Evolutionary conservation across 805 yeast genomes (phyloP).

Genomic region (Saturnispora hagleri): DNA sequence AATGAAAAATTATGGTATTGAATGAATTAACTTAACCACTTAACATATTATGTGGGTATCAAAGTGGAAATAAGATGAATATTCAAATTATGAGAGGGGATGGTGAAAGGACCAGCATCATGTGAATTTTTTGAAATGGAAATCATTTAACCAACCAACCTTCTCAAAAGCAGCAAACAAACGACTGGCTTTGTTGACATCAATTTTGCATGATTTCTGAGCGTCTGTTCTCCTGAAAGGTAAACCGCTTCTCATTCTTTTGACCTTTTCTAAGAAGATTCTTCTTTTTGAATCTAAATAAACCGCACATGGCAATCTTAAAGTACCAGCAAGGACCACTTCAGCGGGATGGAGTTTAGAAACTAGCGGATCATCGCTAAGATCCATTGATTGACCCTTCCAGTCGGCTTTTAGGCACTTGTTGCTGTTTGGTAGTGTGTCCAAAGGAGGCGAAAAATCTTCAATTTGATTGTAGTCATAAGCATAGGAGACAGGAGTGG

Average conservation of each 20-base stretch:
- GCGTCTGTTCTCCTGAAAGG: conserved; percentile 96
- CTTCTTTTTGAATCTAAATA: conserved; percentile 76
- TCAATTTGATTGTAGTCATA: conserved; percentile 63
- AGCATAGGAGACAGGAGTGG: conserved; percentile 40
- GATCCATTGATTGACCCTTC: conserved; percentile 97
- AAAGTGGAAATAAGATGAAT: conserved; percentile 1
- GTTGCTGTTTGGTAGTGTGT: conserved; percentile 57
- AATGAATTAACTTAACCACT: neutral
- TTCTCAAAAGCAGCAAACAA: conserved; percentile 83
- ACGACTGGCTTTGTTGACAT: conserved; percentile 91
- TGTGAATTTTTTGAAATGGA: conserved; percentile 46
- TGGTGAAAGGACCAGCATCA: neutral
- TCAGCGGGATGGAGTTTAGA: conserved; percentile 86
- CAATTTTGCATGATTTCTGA: conserved; percentile 94
- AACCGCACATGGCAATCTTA: conserved; percentile 79
- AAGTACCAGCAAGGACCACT: conserved; percentile 71
- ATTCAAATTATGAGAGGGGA: neutral
- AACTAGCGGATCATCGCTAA: conserved; percentile 65
- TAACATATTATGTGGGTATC: neutral
- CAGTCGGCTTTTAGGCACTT: conserved; percentile 84
- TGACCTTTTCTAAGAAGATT: conserved; percentile 81
- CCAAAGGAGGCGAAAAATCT: conserved; percentile 70
- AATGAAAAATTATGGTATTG: neutral
- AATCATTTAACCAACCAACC: conserved; percentile 86
- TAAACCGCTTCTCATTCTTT: conserved; percentile 54